phyloP scores from a whole-genome alignment of 345 rosid species.

The Clarkia xantiana region DNA sequence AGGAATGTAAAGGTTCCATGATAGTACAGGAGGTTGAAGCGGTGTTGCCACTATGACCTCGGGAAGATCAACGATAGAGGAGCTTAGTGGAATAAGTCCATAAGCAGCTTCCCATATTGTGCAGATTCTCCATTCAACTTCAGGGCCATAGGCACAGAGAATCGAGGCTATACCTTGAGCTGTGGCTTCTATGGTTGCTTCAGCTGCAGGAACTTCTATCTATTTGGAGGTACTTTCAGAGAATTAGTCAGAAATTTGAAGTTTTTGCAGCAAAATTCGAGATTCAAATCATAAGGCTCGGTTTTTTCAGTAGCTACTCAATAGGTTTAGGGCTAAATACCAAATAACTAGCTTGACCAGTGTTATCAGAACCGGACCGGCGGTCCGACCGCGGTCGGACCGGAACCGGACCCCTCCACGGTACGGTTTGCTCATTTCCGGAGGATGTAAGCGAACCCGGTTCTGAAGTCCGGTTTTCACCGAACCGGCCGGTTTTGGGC shows the following conservation, averaged over 20 bases:
- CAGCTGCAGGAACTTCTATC: slow-evolving; percentile 94
- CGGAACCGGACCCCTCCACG: too few species aligned
- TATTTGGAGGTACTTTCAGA: slow-evolving; percentile 14
- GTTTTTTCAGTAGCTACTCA: too few species aligned
- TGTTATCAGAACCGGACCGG: too few species aligned
- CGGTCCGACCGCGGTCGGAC: too few species aligned
- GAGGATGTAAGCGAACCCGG: too few species aligned
- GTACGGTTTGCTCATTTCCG: too few species aligned
- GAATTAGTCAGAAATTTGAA: background rate
- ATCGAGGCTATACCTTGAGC: slow-evolving; percentile 99
- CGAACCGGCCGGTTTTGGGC: too few species aligned
- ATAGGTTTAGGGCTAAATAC: too few species aligned
- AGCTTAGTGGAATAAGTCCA: slow-evolving; percentile 83
- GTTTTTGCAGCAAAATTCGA: background rate
- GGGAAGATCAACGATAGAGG: slow-evolving; percentile 96
- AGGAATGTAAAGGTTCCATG: slow-evolving; percentile 94
- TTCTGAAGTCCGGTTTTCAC: too few species aligned
- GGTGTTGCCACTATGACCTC: slow-evolving; percentile 90
- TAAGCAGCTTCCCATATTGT: slow-evolving; percentile 99
- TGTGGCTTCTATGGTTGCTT: slow-evolving; percentile 97
- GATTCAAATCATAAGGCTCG: too few species aligned
- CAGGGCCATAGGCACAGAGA: slow-evolving; percentile 99
- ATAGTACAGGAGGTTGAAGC: slow-evolving; percentile 73
- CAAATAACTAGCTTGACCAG: too few species aligned
- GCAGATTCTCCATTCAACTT: slow-evolving; percentile 98